Evolutionary conservation across 2,329 filamentous ascomycete species (phyloP), one percentile per base, ranked within the genome.

Genomic region (Paecilomyces sp.): DNA sequence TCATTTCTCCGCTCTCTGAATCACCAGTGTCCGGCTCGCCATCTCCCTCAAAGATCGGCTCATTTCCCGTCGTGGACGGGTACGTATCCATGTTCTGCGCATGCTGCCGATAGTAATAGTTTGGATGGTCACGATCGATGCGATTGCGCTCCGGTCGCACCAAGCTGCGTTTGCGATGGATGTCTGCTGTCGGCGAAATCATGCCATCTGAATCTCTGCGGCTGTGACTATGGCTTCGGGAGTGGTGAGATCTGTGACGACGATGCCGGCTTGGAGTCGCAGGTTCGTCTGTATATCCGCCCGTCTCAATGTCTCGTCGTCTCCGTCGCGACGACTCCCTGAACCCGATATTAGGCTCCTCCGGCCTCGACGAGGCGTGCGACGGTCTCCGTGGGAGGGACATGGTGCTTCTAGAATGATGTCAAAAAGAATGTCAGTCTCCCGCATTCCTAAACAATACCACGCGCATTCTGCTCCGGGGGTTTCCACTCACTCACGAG

Each of bases 81-180:
- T 91, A 82, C 4, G 92, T 89, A 58, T 88, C 83, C 92, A 99
- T 97, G 64, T 93, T 90, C 68, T 92, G 90, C 9, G 95, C 92
- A 84, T 96, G 92, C 73, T 96, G 90, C 66, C 91, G 87, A 76
- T 99, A 99, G 77, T 97, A 85, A 72, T 97, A 99, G 74, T 97
- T 95, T 13, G 92, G 92, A 72, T 97, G 92, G 67, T 92, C 89
- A 64, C 83, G 87, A 67, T 92, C 89, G 66, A 96, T 91, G 66
- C 89, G 86, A 69, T 89, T 89, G 65, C 94, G 86, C 77, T 99
- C 94, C 0, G 94, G 94, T 62, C 90, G 84, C 70, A 99, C 88
- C 64, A 99, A 80, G 74, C 91, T 97, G 72, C 89, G 87, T 77
- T 97, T 97, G 67, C 92, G 86, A 62, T 76, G 15, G n/a, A 47